Evolutionary conservation across 176 grass and related monocot species (phyloP).

Genomic region (Tuctoria greenei): DNA sequence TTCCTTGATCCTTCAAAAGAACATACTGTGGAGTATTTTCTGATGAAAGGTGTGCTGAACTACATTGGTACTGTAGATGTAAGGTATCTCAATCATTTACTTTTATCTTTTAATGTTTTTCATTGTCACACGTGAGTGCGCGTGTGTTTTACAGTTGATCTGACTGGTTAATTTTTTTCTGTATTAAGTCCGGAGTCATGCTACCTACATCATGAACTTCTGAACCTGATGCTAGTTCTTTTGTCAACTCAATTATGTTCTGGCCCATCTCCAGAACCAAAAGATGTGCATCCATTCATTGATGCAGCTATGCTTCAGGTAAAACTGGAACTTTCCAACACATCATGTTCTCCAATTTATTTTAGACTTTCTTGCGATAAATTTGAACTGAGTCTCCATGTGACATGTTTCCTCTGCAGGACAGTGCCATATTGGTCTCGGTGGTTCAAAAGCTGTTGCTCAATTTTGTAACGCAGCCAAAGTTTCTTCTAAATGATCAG

Average conservation of each 20-base stretch:
- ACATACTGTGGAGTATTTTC: slow-evolving; percentile 68
- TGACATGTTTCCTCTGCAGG: slow-evolving; percentile 56
- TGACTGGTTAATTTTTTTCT: slow-evolving; percentile 40
- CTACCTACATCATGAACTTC: slow-evolving; percentile 90
- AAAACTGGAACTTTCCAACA: slow-evolving; percentile 34
- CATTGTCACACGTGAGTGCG: background rate
- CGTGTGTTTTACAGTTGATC: slow-evolving; percentile 10
- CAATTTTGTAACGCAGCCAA: slow-evolving; percentile 81
- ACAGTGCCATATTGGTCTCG: slow-evolving; percentile 58
- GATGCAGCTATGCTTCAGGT: slow-evolving; percentile 96
- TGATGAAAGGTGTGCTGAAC: slow-evolving; percentile 74
- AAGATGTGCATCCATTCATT: slow-evolving; percentile 95
- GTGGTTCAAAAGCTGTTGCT: slow-evolving; percentile 72
- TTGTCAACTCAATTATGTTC: slow-evolving; percentile 98
- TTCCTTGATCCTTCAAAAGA: slow-evolving; percentile 49
- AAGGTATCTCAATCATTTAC: slow-evolving; percentile 67
- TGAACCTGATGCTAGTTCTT: slow-evolving; percentile 94
- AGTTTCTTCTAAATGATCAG: slow-evolving; percentile 58
- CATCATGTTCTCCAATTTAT: slow-evolving; percentile 20
- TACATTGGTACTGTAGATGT: slow-evolving; percentile 83
- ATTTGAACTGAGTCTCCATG: slow-evolving; percentile 40
- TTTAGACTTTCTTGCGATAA: slow-evolving; percentile 25
- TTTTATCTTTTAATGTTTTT: slow-evolving; percentile 18
- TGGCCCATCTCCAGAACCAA: slow-evolving; percentile 89
- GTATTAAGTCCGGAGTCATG: slow-evolving; percentile 73